Percentiles rank a stretch among this genome's conserved stretches.
Conservation (phyloP, 202 grass and related monocot genomes). For the Saccharum hybrid region DNA sequence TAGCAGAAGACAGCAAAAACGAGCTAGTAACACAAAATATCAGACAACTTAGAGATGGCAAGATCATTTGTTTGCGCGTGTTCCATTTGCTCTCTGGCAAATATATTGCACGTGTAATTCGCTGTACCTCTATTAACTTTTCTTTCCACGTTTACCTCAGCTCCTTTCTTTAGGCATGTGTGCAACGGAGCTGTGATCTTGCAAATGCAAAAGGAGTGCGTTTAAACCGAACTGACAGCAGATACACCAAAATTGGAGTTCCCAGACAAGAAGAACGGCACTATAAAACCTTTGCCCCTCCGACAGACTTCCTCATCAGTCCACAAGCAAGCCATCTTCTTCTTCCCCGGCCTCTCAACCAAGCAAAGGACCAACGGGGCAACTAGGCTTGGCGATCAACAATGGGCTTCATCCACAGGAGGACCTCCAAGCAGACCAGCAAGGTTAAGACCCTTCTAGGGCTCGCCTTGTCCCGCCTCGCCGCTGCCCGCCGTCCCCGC, state of each 20-base stretch:
- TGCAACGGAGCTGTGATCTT: not conserved
- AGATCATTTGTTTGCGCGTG: not conserved
- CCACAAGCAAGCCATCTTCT: slow-evolving; percentile 38
- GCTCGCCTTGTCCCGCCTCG: slow-evolving; percentile 43
- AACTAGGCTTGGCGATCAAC: slow-evolving; percentile 5
- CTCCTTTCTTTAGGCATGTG: slow-evolving; percentile 26
- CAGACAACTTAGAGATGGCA: not conserved
- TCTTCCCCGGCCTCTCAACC: slow-evolving; percentile 14
- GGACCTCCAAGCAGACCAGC: slow-evolving; percentile 55
- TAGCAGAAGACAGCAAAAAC: not conserved
- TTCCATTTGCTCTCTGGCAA: not conserved
- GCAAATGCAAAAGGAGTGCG: slow-evolving; percentile 30
- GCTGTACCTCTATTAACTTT: not conserved
- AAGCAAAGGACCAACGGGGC: slow-evolving; percentile 31
- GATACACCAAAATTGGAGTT: slow-evolving; percentile 40
- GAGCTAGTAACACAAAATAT: not conserved
- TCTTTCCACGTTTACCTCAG: slow-evolving; percentile 31
- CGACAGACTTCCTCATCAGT: slow-evolving; percentile 26
- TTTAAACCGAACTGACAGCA: slow-evolving; percentile 48
- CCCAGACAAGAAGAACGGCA: slow-evolving; percentile 16
- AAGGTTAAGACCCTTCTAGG: slow-evolving; percentile 69
- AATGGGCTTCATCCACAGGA: slow-evolving; percentile 51
- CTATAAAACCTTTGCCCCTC: slow-evolving; percentile 41
- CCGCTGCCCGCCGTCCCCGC: slow-evolving; percentile 55
- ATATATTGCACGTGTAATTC: slow-evolving; percentile 1